Percentiles rank a stretch among this genome's conserved stretches.
Conservation (phyloP, 352 stramenopile species). For the Pythium oligandrum region DNA sequence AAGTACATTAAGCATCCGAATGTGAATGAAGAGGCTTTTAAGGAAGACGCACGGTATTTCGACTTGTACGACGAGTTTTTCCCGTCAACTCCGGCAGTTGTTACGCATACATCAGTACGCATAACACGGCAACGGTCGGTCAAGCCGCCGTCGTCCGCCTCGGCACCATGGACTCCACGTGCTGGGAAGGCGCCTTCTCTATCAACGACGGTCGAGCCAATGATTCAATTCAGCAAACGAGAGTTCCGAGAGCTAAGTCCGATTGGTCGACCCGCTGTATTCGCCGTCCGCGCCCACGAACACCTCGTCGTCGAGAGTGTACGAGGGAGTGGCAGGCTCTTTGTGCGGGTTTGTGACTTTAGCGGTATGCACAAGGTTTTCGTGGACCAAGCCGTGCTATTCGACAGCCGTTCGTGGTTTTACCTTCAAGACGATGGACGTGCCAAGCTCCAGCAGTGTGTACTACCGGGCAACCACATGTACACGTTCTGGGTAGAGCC, state of each 20-base stretch:
- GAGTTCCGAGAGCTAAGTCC: constrained; percentile 24
- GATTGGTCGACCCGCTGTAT: constrained; percentile 32
- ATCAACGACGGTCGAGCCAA: not conserved
- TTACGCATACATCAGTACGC: not conserved
- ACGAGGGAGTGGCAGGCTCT: constrained; percentile 42
- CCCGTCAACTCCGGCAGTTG: constrained; percentile 1
- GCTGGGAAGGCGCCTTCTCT: constrained; percentile 1
- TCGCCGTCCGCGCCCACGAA: constrained; percentile 41
- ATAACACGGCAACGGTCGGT: not conserved
- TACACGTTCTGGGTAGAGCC: constrained; percentile 74
- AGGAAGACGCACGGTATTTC: constrained; percentile 63
- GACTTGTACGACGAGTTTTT: constrained; percentile 64
- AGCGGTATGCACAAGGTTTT: constrained; percentile 39
- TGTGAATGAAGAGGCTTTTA: constrained; percentile 40
- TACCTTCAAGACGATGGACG: constrained; percentile 37
- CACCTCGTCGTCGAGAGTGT: constrained; percentile 54
- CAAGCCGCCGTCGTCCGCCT: not conserved
- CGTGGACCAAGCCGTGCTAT: constrained; percentile 57
- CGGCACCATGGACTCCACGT: not conserved
- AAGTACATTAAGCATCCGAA: constrained; percentile 35
- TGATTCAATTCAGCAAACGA: constrained; percentile 32
- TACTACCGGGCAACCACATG: constrained; percentile 46
- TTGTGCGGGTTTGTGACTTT: constrained; percentile 54
- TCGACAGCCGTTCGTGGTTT: constrained; percentile 65
- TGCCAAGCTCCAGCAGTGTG: constrained; percentile 31